Percentiles rank a stretch among this genome's conserved stretches.
These are phyloP conservation scores for Lindgomyces ingoldianus DNA, from an alignment of 495 filamentous ascomycete genomes.

Conservation along the genomic window DNA sequence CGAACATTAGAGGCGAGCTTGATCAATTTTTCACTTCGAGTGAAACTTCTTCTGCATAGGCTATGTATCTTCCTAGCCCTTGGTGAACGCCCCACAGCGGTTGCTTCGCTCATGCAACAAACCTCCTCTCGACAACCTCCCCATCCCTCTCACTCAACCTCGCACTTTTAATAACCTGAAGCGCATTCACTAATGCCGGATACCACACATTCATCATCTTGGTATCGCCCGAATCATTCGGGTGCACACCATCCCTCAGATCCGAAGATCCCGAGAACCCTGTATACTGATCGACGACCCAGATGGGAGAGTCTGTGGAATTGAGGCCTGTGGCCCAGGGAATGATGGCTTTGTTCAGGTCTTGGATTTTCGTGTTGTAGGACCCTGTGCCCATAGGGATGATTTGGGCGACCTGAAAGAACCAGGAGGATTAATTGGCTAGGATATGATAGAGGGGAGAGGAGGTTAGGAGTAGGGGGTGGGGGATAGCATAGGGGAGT, in stretches of 20 bases:
- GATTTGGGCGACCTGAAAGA: conserved; percentile 54
- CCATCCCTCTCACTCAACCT: conserved; percentile 1
- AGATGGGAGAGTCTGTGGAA: conserved; percentile 53
- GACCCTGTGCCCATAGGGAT: conserved; percentile 50
- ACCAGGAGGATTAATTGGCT: background rate
- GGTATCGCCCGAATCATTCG: conserved; percentile 49
- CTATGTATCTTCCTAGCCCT: too few species aligned
- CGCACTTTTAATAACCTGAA: conserved; percentile 11
- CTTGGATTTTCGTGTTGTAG: conserved; percentile 46
- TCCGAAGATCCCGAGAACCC: conserved; percentile 45
- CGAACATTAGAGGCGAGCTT: too few species aligned
- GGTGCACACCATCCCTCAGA: conserved; percentile 54
- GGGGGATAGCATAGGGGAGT: background rate
- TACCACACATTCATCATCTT: conserved; percentile 53
- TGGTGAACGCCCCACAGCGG: background rate
- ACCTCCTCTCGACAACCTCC: conserved; percentile 11
- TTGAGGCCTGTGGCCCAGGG: conserved; percentile 51
- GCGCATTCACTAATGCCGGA: conserved; percentile 49
- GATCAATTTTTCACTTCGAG: too few species aligned
- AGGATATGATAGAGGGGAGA: background rate
- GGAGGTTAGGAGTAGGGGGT: background rate
- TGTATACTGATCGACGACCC: conserved; percentile 55
- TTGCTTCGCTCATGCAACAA: conserved; percentile 17
- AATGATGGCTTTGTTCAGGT: conserved; percentile 53
- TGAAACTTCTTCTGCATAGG: too few species aligned